Evolutionary conservation across 805 yeast species (phyloP).

Genomic region (Wickerhamomyces pijperi): DNA sequence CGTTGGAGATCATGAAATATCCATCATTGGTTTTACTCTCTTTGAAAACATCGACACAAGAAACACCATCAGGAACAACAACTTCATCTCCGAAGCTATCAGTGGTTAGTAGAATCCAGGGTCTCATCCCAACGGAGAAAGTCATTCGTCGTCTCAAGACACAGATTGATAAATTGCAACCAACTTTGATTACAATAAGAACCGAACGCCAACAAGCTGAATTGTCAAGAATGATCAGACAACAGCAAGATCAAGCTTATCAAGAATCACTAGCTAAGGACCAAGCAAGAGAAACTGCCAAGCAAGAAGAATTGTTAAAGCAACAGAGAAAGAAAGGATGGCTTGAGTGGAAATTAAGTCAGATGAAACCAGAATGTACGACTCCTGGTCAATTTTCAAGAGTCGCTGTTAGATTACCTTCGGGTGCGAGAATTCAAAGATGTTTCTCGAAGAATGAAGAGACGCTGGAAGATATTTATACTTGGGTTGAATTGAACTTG

Average conservation of each 20-base stretch:
- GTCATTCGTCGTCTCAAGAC: conserved; percentile 32
- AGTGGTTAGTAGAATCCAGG: conserved; percentile 53
- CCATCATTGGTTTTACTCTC: conserved; percentile 80
- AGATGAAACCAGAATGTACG: conserved; percentile 22
- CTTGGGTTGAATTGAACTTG: conserved; percentile 48
- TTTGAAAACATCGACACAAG: conserved; percentile 41
- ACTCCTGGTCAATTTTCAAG: conserved; percentile 32
- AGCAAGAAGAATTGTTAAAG: conserved; percentile 14
- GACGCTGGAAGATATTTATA: conserved; percentile 51
- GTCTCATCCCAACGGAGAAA: conserved; percentile 31
- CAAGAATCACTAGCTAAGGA: conserved; percentile 62
- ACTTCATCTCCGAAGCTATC: conserved; percentile 47
- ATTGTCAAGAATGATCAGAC: conserved; percentile 43
- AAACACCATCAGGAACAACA: conserved; percentile 45
- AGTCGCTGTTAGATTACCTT: conserved; percentile 56
- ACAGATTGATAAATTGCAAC: conserved; percentile 46
- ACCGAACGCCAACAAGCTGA: conserved; percentile 53
- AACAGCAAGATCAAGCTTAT: conserved; percentile 71
- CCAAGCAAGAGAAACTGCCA: conserved; percentile 29
- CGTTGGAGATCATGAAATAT: conserved; percentile 55
- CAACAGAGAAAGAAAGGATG: conserved; percentile 25
- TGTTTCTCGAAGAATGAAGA: conserved; percentile 33
- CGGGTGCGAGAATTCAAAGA: conserved; percentile 48
- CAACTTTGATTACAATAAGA: conserved; percentile 48
- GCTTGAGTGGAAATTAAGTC: conserved; percentile 36